Percentiles rank a stretch among this genome's conserved stretches.
These are phyloP conservation scores for Exserohilum turcica DNA, from an alignment of 2,329 filamentous ascomycete genomes.

Conservation along the genomic window DNA sequence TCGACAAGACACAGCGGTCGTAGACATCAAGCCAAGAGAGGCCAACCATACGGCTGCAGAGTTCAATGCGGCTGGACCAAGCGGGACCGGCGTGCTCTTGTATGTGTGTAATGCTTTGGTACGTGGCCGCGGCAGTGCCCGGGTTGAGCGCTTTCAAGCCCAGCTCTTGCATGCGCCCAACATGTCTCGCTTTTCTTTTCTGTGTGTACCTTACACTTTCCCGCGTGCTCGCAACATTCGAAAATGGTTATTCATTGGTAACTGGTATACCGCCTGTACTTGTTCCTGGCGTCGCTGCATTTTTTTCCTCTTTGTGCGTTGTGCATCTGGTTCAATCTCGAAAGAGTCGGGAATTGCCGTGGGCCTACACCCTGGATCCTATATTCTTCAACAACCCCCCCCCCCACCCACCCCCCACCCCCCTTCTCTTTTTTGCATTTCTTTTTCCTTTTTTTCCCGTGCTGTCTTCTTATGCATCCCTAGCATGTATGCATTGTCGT, in stretches of 20 bases:
- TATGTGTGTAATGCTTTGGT: slow-evolving; percentile 26
- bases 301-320: slow-evolving; percentile 14
- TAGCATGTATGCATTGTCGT: not conserved
- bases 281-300: slow-evolving; percentile 18
- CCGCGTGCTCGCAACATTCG: slow-evolving; percentile 9
- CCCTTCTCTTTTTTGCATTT: not conserved
- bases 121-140: slow-evolving; percentile 25
- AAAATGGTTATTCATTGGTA: slow-evolving; percentile 11
- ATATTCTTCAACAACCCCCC: slow-evolving; percentile 6
- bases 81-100: slow-evolving; percentile 16
- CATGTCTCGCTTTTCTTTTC: slow-evolving; percentile 6
- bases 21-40: slow-evolving; percentile 16
- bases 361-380: slow-evolving; percentile 9
- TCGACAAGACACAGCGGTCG: slow-evolving; percentile 6
- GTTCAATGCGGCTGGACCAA: slow-evolving; percentile 21
- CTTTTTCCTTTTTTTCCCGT: not conserved
- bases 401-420: too few relatives aligned
- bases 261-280: slow-evolving; percentile 14
- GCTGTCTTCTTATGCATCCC: not conserved
- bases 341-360: slow-evolving; percentile 13
- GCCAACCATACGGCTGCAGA: slow-evolving; percentile 13
- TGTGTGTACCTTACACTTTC: slow-evolving; percentile 10
- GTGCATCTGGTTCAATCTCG: slow-evolving; percentile 12
- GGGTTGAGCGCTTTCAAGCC: slow-evolving; percentile 9
- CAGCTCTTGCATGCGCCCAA: slow-evolving; percentile 17